A percentile compares a stretch with the other conserved stretches of the same genome.
phyloP scores from a whole-genome alignment of 768 basidiomycete species.

The Lactarius trivialis region DNA sequence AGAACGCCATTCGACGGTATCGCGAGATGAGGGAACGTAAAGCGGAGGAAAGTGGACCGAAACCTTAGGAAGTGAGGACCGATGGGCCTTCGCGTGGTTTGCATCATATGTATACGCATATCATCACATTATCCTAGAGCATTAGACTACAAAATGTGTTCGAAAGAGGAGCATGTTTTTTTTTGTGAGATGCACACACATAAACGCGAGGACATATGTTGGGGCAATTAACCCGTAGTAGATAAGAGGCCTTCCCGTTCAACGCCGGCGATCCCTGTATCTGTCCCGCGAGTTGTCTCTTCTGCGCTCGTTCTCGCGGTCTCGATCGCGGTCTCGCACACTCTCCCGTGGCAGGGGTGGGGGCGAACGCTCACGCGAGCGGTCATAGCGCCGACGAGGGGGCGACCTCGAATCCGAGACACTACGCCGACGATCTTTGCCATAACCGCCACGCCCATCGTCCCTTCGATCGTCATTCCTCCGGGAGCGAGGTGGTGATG shows the following conservation, averaged over 20 bases:
- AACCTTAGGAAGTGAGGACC: neutral
- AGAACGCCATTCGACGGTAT: constrained; percentile 60
- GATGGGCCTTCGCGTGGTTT: neutral
- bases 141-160: neutral
- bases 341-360: constrained; percentile 11
- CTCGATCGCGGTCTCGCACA: constrained; percentile 8
- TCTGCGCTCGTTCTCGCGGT: constrained; percentile 9
- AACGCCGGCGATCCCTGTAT: constrained; percentile 19
- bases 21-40: constrained; percentile 53
- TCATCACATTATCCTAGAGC: neutral
- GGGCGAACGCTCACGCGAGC: constrained; percentile 3
- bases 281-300: constrained; percentile 20
- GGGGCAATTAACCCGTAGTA: neutral
- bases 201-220: neutral
- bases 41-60: constrained; percentile 24
- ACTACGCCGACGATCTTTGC: constrained; percentile 11
- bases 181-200: neutral
- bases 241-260: neutral
- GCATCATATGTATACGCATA: neutral
- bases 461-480: constrained; percentile 1
- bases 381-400: constrained; percentile 12
- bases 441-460: constrained; percentile 4
- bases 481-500: constrained; percentile 18
- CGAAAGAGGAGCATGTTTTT: neutral
- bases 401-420: constrained; percentile 18